Base-by-base conservation (phyloP, 257 asterid genomes). In the Scutellaria barbata region DNA sequence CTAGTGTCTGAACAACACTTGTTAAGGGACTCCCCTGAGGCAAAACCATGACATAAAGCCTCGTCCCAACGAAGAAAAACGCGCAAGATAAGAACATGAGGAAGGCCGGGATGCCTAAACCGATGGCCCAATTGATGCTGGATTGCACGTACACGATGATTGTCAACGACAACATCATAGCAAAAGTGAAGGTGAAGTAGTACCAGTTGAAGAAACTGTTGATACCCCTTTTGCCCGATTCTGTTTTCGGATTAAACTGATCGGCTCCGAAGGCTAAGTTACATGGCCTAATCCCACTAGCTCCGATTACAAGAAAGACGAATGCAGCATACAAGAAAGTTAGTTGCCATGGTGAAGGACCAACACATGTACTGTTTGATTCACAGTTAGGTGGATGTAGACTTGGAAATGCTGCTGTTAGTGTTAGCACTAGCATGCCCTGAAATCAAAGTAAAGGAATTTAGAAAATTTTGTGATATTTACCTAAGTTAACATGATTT, bases 201-300 rank as follows among this genome's bases (percentile, higher is more conserved):
- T 85, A 85, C 87, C 87, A 82, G 43, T 82, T 85, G 76, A 85
- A 85, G 81, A 85, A 85, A 66, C 85, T 82, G 25, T 82, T 82
- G 58, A 78, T 78, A 2, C 87, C 82, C 77, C 63, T 62, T 25
- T 72, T 73, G 0, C 89, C 89, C 0, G 87, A 78, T 0, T 82
- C 84, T 4, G 87, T 77, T 3, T 77, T 78, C 43, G 87, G 87
- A 51, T 85, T 78, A 59, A 85, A 85, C 53, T 85, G 89, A 42
- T 85, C 89, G 0, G 87, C 89, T 1, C 89, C 89, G 20, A 85
- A 85, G 4, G 89, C 85, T 5, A 85, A 63, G 37, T 85, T 85
- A 48, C 89, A 85, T 0, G 89, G 89, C 73, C 89, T 64, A 8
- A 85, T 85, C 17, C 89, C 89, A 11, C 89, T 85, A 2, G 89